phyloP scores from a whole-genome alignment of 2,329 filamentous ascomycete genomes.

The Cadophora gregata region DNA sequence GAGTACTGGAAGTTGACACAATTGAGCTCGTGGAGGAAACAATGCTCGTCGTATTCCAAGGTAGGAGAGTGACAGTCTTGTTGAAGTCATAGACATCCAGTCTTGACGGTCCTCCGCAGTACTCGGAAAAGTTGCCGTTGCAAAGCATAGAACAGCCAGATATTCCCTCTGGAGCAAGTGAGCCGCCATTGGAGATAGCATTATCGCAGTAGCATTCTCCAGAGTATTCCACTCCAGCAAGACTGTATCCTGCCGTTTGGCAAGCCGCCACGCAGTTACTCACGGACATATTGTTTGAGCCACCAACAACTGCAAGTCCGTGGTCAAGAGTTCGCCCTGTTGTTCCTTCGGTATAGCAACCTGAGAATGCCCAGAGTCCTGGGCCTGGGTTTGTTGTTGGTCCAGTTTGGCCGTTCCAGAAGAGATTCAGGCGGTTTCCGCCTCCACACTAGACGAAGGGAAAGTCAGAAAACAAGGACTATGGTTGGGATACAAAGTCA shows the following conservation, averaged over 20 bases:
- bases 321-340: conserved; percentile 27
- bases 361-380: conserved; percentile 26
- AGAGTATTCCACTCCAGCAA: conserved; percentile 54
- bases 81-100: conserved; percentile 32
- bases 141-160: conserved; percentile 41
- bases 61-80: conserved; percentile 25
- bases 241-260: conserved; percentile 39
- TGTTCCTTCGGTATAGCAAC: conserved; percentile 33
- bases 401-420: conserved; percentile 31
- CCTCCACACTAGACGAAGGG: conserved; percentile 40
- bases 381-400: conserved; percentile 27
- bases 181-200: conserved; percentile 28
- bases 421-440: conserved; percentile 36
- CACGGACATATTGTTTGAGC: conserved; percentile 30
- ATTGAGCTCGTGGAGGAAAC: conserved; percentile 16
- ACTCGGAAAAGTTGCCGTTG: conserved; percentile 37
- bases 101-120: conserved; percentile 35
- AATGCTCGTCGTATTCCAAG: conserved; percentile 19
- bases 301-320: conserved; percentile 23
- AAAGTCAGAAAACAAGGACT: not conserved
- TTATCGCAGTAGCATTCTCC: conserved; percentile 48
- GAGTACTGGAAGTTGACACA: not conserved
- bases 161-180: conserved; percentile 29
- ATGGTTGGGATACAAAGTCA: too few species aligned
- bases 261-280: conserved; percentile 29